A percentile compares a stretch with the other conserved stretches of the same genome.
Conservation (phyloP, 108 stramenopile genomes). For the Cyclotella baltica region DNA sequence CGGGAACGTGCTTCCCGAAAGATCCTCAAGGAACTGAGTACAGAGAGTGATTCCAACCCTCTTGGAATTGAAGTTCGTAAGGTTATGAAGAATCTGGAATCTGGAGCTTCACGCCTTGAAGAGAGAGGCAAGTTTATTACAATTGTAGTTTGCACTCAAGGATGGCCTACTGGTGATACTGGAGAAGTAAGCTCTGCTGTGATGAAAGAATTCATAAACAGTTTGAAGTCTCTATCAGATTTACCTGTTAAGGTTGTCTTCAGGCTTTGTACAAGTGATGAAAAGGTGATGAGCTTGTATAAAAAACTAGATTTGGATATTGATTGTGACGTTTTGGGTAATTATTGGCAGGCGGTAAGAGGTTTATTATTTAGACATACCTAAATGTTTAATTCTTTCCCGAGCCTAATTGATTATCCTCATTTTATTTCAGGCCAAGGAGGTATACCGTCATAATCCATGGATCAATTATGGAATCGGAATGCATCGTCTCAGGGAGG, state of each 20-base stretch:
- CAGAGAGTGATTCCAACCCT: too few relatives aligned
- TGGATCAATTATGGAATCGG: slow-evolving; percentile 57
- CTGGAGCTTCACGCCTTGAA: too few relatives aligned
- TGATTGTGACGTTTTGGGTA: slow-evolving; percentile 60
- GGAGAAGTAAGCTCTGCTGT: slow-evolving; percentile 5
- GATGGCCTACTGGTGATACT: slow-evolving; percentile 53
- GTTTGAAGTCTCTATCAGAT: background rate
- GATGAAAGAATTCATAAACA: slow-evolving; percentile 20
- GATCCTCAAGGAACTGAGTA: too few relatives aligned
- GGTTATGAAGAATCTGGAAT: slow-evolving; percentile 18
- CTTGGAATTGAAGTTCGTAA: slow-evolving; percentile 7
- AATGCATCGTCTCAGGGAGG: slow-evolving; percentile 55
- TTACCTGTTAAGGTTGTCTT: slow-evolving; percentile 45
- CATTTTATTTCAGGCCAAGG: slow-evolving; percentile 33
- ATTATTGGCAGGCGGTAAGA: slow-evolving; percentile 51
- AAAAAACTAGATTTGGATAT: slow-evolving; percentile 36
- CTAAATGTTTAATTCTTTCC: background rate
- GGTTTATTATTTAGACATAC: too few relatives aligned
- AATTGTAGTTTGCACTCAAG: slow-evolving; percentile 59
- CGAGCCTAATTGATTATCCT: background rate
- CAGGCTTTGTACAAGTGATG: slow-evolving; percentile 45
- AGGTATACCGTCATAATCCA: slow-evolving; percentile 49
- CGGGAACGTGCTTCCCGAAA: background rate
- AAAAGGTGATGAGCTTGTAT: slow-evolving; percentile 44
- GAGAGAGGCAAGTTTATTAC: slow-evolving; percentile 17